A percentile compares a stretch with the other conserved stretches of the same genome.
These are phyloP conservation scores for Pseudogymnoascus sp. DNA, from an alignment of 2,329 filamentous ascomycete genomes.

Conservation along the genomic window DNA sequence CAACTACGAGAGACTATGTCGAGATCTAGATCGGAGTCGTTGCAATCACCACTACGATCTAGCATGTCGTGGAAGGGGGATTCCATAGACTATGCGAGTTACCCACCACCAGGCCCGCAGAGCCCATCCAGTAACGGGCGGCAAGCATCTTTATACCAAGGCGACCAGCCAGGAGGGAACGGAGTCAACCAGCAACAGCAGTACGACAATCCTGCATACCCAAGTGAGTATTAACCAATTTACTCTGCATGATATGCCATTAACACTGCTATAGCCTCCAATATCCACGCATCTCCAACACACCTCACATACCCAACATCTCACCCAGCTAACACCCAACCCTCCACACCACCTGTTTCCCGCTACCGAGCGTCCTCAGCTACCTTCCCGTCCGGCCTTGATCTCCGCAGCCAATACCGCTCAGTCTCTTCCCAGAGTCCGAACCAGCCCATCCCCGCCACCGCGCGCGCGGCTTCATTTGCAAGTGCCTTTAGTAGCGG, in stretches of 20 bases:
- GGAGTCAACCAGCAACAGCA: slow-evolving; percentile 35
- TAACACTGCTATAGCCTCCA: slow-evolving; percentile 33
- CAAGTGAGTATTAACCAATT: slow-evolving; percentile 36
- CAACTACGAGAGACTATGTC: slow-evolving; percentile 51
- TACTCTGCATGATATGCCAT: not conserved
- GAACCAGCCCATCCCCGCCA: slow-evolving; percentile 22
- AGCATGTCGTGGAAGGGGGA: slow-evolving; percentile 59
- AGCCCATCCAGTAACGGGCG: slow-evolving; percentile 42
- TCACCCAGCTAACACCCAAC: slow-evolving; percentile 31
- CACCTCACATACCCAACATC: slow-evolving; percentile 44
- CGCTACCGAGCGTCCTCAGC: slow-evolving; percentile 44
- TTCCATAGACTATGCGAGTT: slow-evolving; percentile 47
- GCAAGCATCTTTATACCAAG: slow-evolving; percentile 44
- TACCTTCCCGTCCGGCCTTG: slow-evolving; percentile 39
- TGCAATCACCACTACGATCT: slow-evolving; percentile 51
- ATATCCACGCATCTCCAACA: slow-evolving; percentile 40
- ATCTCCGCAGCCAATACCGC: slow-evolving; percentile 40
- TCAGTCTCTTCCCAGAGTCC: slow-evolving; percentile 25
- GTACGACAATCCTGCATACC: slow-evolving; percentile 46
- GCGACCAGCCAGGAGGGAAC: slow-evolving; percentile 39
- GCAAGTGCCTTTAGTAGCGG: slow-evolving; percentile 38
- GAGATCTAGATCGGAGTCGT: slow-evolving; percentile 48
- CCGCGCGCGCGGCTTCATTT: slow-evolving; percentile 34
- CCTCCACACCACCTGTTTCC: slow-evolving; percentile 36
- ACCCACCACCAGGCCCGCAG: slow-evolving; percentile 35